These are phyloP conservation scores for Biscogniauxia marginata DNA, from an alignment of 2,329 filamentous ascomycete genomes.

Conservation along the genomic window DNA sequence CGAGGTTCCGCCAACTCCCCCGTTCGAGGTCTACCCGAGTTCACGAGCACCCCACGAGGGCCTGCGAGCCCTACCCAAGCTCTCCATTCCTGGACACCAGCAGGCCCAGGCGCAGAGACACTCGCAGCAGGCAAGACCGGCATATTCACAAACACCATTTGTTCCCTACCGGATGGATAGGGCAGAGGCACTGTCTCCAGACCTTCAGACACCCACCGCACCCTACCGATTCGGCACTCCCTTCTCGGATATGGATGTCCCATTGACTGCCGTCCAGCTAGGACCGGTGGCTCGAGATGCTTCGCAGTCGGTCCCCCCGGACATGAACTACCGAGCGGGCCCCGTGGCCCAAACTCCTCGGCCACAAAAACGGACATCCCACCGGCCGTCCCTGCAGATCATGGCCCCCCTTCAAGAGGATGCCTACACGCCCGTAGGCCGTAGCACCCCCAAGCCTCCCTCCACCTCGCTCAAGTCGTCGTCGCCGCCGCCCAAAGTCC, in stretches of 20 bases:
- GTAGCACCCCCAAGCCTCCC: constrained; percentile 35
- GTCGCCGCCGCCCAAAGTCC: constrained; percentile 35
- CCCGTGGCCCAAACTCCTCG: constrained; percentile 36
- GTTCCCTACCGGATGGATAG: constrained; percentile 53
- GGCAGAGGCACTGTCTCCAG: constrained; percentile 50
- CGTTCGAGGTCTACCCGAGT: constrained; percentile 61
- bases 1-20: constrained; percentile 67
- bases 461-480: constrained; percentile 33
- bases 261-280: constrained; percentile 68
- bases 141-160: constrained; percentile 35
- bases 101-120: constrained; percentile 16
- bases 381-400: constrained; percentile 66
- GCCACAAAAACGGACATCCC: constrained; percentile 56
- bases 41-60: constrained; percentile 49
- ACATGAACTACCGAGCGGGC: constrained; percentile 73
- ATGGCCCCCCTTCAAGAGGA: constrained; percentile 71
- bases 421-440: constrained; percentile 38
- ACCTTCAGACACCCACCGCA: constrained; percentile 57
- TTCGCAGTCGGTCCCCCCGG: constrained; percentile 89
- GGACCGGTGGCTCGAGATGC: constrained; percentile 74
- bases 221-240: constrained; percentile 81
- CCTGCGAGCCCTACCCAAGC: constrained; percentile 59
- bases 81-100: constrained; percentile 53
- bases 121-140: constrained; percentile 24
- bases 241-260: constrained; percentile 87